phyloP scores from a whole-genome alignment of 257 asterid genomes.

The Paulownia fortunei region DNA sequence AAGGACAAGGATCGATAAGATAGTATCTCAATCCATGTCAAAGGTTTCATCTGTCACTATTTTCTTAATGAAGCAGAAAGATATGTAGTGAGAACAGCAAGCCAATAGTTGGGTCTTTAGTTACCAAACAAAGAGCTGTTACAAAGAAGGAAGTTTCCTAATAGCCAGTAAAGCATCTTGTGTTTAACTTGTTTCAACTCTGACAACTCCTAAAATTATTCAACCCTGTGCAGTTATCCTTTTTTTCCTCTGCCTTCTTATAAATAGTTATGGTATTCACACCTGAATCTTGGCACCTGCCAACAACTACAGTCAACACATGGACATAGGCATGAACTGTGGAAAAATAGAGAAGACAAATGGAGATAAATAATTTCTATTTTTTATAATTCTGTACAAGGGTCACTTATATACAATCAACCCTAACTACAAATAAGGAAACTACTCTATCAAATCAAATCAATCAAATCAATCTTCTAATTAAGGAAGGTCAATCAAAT shows the following conservation, averaged over 20 bases:
- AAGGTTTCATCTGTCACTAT: constrained; percentile 23
- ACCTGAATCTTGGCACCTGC: neutral
- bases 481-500: too few species aligned
- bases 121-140: neutral
- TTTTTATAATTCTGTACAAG: too few species aligned
- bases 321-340: neutral
- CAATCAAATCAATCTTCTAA: too few species aligned
- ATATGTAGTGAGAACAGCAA: neutral
- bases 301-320: neutral
- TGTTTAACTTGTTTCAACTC: neutral
- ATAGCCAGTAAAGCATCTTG: constrained; percentile 10
- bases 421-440: too few species aligned
- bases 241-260: neutral
- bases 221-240: neutral
- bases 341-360: too few species aligned
- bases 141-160: neutral
- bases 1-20: neutral
- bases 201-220: neutral
- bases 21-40: neutral
- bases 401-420: too few species aligned
- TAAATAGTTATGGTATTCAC: neutral
- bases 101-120: constrained; percentile 10
- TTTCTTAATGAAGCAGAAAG: neutral
- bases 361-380: too few species aligned
- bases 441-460: too few species aligned